These are phyloP conservation scores for Fusarium incarnatum DNA, from an alignment of 2,329 filamentous ascomycete species.

Conservation along the genomic window DNA sequence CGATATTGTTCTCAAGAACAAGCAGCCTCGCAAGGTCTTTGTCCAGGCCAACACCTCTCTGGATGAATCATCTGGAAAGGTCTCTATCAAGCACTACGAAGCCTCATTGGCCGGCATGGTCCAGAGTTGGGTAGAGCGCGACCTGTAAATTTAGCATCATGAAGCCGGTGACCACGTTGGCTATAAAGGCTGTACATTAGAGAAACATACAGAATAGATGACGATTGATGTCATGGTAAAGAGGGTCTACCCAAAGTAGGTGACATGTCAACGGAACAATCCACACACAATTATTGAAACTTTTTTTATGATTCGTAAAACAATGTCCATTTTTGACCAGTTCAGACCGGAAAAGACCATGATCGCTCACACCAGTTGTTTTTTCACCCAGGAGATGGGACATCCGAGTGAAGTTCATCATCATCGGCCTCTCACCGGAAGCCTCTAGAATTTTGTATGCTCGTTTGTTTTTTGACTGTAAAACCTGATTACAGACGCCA, in stretches of 20 bases:
- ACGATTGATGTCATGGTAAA: slow-evolving; percentile 6
- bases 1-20: slow-evolving; percentile 78
- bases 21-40: slow-evolving; percentile 89
- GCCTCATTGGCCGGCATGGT: slow-evolving; percentile 84
- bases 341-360: slow-evolving; percentile 15
- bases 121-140: slow-evolving; percentile 79
- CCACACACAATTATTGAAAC: slow-evolving; percentile 25
- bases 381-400: slow-evolving; percentile 39
- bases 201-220: slow-evolving; percentile 18
- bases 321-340: slow-evolving; percentile 37
- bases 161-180: slow-evolving; percentile 7
- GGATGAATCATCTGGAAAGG: slow-evolving; percentile 74
- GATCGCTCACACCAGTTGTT: slow-evolving; percentile 30
- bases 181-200: slow-evolving; percentile 30
- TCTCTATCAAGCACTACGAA: slow-evolving; percentile 87
- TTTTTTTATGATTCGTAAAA: slow-evolving; percentile 31
- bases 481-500: slow-evolving; percentile 76
- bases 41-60: slow-evolving; percentile 91
- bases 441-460: slow-evolving; percentile 54
- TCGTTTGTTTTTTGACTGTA: slow-evolving; percentile 66
- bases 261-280: slow-evolving; percentile 7
- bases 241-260: background rate
- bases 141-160: slow-evolving; percentile 52
- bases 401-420: slow-evolving; percentile 47
- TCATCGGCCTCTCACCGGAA: slow-evolving; percentile 51